phyloP scores from a whole-genome alignment of 257 asterid species.

The Solanum bulbocastanum region DNA sequence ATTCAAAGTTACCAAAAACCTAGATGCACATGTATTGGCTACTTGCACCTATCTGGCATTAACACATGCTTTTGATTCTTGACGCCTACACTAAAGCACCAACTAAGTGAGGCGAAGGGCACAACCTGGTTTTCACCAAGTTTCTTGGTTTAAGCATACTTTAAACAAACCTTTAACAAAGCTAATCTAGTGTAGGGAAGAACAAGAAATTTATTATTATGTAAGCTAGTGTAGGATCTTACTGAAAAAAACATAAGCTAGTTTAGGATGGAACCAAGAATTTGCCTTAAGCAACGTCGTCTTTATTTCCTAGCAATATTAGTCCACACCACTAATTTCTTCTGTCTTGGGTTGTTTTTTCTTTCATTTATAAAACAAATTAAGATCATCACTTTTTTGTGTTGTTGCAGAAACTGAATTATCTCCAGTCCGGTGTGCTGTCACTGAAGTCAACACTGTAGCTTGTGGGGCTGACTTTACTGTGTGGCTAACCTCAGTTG shows the following conservation, averaged over 20 bases:
- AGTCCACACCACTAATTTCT: not conserved
- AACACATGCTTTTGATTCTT: not conserved
- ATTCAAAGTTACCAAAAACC: not conserved
- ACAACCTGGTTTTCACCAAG: not conserved
- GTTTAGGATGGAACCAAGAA: not conserved
- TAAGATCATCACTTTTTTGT: constrained; percentile 3
- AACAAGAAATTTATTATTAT: not conserved
- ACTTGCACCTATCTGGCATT: not conserved
- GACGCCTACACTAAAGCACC: not conserved
- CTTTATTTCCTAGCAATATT: not conserved
- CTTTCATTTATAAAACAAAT: not conserved
- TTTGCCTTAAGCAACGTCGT: not conserved
- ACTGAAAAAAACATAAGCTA: not conserved
- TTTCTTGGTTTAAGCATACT: not conserved
- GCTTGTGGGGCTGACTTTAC: constrained; percentile 95
- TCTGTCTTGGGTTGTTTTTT: not conserved
- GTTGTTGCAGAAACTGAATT: constrained; percentile 58
- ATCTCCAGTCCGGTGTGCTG: constrained; percentile 70
- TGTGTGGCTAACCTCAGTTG: constrained; percentile 79
- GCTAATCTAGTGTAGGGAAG: not conserved
- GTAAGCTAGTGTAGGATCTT: not conserved
- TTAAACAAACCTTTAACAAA: not conserved
- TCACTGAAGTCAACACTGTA: constrained; percentile 47
- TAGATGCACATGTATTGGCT: not conserved
- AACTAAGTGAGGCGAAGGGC: not conserved